These are phyloP conservation scores for Melastoma malabathricum DNA, from an alignment of 345 rosid genomes.

Conservation along the genomic window DNA sequence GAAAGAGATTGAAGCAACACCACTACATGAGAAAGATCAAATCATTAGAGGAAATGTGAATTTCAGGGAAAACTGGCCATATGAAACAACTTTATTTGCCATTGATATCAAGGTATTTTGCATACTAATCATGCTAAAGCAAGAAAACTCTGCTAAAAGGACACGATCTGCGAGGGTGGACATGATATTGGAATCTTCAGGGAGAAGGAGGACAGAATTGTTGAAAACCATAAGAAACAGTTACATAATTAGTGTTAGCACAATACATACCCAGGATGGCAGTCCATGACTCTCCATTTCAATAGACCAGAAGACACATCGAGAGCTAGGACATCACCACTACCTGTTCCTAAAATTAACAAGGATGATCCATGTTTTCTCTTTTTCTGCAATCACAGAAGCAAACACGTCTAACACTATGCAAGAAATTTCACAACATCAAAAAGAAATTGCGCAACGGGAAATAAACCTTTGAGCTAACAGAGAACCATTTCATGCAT, in stretches of 20 bases:
- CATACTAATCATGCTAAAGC: neutral
- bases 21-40: slow-evolving; percentile 37
- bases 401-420: neutral
- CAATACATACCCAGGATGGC: slow-evolving; percentile 81
- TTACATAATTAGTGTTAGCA: slow-evolving; percentile 2
- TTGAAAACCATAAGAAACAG: neutral
- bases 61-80: too few relatives aligned
- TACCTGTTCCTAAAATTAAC: slow-evolving; percentile 70
- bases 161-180: neutral
- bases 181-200: neutral
- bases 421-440: neutral
- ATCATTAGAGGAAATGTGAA: neutral
- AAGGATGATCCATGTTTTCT: slow-evolving; percentile 59
- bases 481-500: slow-evolving; percentile 71
- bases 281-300: slow-evolving; percentile 74
- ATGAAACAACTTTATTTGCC: too few relatives aligned
- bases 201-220: too few relatives aligned
- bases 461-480: slow-evolving; percentile 35
- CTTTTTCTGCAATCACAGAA: slow-evolving; percentile 41
- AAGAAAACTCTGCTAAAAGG: neutral
- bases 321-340: slow-evolving; percentile 88
- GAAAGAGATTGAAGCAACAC: slow-evolving; percentile 73
- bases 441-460: neutral
- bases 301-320: slow-evolving; percentile 86
- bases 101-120: too few relatives aligned